These are phyloP conservation scores for Aspergillus viridinutans DNA, from an alignment of 2,329 filamentous ascomycete genomes.

Conservation along the genomic window DNA sequence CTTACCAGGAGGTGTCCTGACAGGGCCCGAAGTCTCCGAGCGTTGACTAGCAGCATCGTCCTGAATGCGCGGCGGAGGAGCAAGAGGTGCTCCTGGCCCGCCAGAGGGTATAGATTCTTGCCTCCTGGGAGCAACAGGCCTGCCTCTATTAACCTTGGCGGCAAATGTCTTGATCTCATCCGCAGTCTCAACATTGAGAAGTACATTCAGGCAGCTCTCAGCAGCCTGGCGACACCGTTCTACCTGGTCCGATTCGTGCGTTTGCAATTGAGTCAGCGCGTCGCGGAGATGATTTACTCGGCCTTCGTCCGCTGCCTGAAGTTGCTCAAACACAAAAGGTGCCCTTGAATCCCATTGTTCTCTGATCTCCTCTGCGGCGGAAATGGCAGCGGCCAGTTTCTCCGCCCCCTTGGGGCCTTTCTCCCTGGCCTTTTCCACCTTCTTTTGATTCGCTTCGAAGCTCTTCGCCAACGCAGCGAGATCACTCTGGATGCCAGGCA, in stretches of 20 bases:
- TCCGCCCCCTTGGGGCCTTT: conserved; percentile 70
- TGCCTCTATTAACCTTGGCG: conserved; percentile 35
- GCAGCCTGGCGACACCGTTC: conserved; percentile 70
- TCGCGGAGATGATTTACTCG: conserved; percentile 87
- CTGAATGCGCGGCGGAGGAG: conserved; percentile 37
- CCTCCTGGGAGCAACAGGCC: conserved; percentile 25
- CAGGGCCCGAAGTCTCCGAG: conserved; percentile 46
- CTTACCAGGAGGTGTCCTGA: conserved; percentile 34
- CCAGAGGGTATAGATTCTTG: conserved; percentile 23
- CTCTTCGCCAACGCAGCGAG: conserved; percentile 76
- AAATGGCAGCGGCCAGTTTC: conserved; percentile 70
- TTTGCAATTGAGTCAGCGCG: conserved; percentile 86
- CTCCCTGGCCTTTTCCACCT: conserved; percentile 74
- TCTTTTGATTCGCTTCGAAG: conserved; percentile 77
- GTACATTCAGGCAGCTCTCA: conserved; percentile 72
- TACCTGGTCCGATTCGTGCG: conserved; percentile 82
- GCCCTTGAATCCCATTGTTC: conserved; percentile 92
- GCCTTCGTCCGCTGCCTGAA: conserved; percentile 86
- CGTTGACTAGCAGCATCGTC: conserved; percentile 56
- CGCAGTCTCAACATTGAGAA: conserved; percentile 81
- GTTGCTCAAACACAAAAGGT: conserved; percentile 87
- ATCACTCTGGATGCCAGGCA: conserved; percentile 78
- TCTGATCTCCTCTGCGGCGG: conserved; percentile 70
- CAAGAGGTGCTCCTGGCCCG: conserved; percentile 28
- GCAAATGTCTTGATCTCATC: conserved; percentile 67